Conservation (phyloP, 306 rosid genomes). For the Begonia peltatifolia region DNA sequence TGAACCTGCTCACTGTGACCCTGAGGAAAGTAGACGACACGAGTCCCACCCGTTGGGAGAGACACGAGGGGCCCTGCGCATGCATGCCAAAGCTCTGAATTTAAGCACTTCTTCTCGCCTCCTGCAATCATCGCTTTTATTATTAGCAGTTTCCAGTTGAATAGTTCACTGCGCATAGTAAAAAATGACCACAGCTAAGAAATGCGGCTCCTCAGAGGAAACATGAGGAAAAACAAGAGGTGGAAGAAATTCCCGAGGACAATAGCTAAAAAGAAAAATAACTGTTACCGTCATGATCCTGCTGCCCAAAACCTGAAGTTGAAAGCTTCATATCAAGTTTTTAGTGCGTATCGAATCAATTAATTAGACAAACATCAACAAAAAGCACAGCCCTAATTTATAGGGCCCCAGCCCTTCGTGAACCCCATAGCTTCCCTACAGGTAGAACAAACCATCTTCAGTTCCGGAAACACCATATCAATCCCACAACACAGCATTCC, state of each 20-base stretch:
- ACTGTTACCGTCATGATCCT: constrained; percentile 65
- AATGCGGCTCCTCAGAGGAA: neutral
- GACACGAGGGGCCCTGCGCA: constrained; percentile 84
- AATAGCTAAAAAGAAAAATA: constrained; percentile 12
- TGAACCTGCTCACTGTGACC: constrained; percentile 82
- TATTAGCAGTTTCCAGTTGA: neutral
- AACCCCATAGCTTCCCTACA: constrained; percentile 7
- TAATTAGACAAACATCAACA: neutral
- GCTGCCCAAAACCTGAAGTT: constrained; percentile 75
- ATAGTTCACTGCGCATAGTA: too few species aligned
- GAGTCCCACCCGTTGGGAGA: constrained; percentile 59
- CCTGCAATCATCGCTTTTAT: constrained; percentile 20
- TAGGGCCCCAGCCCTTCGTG: constrained; percentile 11
- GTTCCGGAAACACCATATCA: constrained; percentile 2
- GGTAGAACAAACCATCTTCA: constrained; percentile 6
- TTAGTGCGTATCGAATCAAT: constrained; percentile 8
- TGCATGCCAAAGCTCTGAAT: constrained; percentile 97
- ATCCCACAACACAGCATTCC: constrained; percentile 15
- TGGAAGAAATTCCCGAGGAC: too few species aligned
- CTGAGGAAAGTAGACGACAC: constrained; percentile 87
- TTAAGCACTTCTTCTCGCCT: constrained; percentile 70
- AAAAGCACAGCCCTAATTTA: constrained; percentile 45
- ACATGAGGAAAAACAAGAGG: constrained; percentile 1
- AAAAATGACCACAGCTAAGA: too few species aligned
- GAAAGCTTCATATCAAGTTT: constrained; percentile 65